Base-by-base conservation (phyloP, 2,329 filamentous ascomycete species). In the Diaporthe humulicola region DNA sequence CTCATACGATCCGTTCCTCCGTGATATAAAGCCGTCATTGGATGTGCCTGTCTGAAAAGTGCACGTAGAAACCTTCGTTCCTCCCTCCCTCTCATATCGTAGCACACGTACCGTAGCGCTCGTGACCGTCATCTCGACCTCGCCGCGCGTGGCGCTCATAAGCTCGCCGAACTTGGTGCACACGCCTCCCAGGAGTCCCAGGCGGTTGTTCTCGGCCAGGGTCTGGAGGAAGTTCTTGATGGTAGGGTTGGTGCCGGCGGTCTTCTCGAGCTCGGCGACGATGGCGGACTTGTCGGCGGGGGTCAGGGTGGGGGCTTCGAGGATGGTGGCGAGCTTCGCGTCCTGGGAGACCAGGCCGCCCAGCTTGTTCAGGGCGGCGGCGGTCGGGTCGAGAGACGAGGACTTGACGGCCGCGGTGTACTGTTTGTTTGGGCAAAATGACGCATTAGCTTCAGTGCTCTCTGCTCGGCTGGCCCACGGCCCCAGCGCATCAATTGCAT, bases 371-470 rank as follows among this genome's bases (percentile, higher is more conserved):
- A 99, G 89, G 79, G 95, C 93, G 87, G 92, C 94, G 84, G 96
- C 93, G 79, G 95, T 95, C 83, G 91, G 89, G 82, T 99, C 97
- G 86, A 99, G 93, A 80, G 91, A 88, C 76, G 93, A 93, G 80
- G 93, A 91, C 91, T 98, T 99, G 84, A 93, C 92, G 81, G 96
- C 95, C 78, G 97, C 97, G 79, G 96, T 98, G 92, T 98, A 99
- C 97, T 99, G 82, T 77, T 79, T 28, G n/a, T 70, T 60, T 12
- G 22, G 36, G 42, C 67, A 78, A 82, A 86, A 87, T 84, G 78
- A 81, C 83, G 83, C 83, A 85, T 79, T 82, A 82, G 76, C 76
- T 60, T 74, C 60, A 30, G 17, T 28, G 57, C 33, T 30, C 60
- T 50, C 71, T n/a, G 36, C 50, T 75, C 72, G 71, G 76, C 72